These are phyloP conservation scores for Multifurca ochricompacta DNA, from an alignment of 768 basidiomycete genomes.

Conservation along the genomic window DNA sequence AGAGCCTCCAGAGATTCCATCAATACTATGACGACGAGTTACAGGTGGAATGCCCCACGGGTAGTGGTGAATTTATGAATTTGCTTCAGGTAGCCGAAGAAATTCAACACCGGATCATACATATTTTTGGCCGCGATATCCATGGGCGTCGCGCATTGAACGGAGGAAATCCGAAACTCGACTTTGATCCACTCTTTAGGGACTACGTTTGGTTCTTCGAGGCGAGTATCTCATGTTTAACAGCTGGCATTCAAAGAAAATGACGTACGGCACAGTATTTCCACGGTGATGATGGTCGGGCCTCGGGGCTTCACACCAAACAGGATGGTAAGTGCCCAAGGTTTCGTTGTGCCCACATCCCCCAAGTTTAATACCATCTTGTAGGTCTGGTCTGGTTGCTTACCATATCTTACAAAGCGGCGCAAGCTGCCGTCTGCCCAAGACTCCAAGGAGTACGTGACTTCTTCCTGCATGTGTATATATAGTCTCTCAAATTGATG, in stretches of 20 bases:
- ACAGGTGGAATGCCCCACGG: slow-evolving; percentile 93
- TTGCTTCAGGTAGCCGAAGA: slow-evolving; percentile 91
- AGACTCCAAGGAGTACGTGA: slow-evolving; percentile 83
- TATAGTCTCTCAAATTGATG: slow-evolving; percentile 5
- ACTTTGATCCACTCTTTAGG: slow-evolving; percentile 90
- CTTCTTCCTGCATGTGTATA: not conserved
- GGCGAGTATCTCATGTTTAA: slow-evolving; percentile 33
- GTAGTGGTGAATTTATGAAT: slow-evolving; percentile 97
- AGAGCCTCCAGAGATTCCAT: slow-evolving; percentile 94
- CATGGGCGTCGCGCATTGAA: slow-evolving; percentile 86
- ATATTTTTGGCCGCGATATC: slow-evolving; percentile 91
- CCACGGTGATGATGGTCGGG: slow-evolving; percentile 92
- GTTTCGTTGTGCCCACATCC: not conserved
- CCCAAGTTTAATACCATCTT: not conserved
- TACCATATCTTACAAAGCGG: slow-evolving; percentile 91
- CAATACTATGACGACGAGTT: slow-evolving; percentile 94
- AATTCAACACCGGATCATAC: slow-evolving; percentile 97
- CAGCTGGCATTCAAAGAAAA: not conserved
- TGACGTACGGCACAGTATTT: slow-evolving; percentile 55
- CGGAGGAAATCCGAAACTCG: slow-evolving; percentile 79
- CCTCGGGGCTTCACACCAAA: slow-evolving; percentile 96
- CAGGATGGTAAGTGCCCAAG: slow-evolving; percentile 69
- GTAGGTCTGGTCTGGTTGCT: slow-evolving; percentile 81
- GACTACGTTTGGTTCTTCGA: slow-evolving; percentile 98
- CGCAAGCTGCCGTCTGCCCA: slow-evolving; percentile 79